Conservation (phyloP, 495 filamentous ascomycete genomes). For the Sabuloglossum arenarium region DNA sequence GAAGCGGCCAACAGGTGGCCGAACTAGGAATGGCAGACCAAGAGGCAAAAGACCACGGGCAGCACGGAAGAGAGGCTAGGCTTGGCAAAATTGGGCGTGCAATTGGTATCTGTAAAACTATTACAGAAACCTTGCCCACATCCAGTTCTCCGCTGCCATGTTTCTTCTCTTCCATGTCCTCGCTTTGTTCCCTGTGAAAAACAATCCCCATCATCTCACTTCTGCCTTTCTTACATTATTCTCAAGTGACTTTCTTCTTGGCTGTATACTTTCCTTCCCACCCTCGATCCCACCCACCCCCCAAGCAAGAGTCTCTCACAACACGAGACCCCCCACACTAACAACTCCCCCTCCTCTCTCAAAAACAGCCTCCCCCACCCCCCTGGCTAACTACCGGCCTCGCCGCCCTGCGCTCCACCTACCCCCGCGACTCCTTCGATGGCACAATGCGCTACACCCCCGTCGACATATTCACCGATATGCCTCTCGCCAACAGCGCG, state of each 20-base stretch:
- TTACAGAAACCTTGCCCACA: background rate
- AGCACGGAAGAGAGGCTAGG: background rate
- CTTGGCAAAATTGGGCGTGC: background rate
- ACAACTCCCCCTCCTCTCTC: no score
- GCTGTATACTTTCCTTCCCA: no score
- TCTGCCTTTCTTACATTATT: background rate
- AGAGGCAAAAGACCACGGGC: no score
- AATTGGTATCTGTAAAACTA: background rate
- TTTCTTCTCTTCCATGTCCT: background rate
- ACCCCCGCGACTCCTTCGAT: constrained; percentile 67
- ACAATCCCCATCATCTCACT: background rate
- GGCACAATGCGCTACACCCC: constrained; percentile 69
- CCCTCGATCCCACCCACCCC: no score
- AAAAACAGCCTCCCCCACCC: constrained; percentile 52
- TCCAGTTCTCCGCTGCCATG: background rate
- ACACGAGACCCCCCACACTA: no score
- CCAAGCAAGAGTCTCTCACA: no score
- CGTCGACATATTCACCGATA: constrained; percentile 43
- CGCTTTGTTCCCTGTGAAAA: background rate
- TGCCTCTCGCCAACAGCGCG: constrained; percentile 24
- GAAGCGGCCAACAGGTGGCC: background rate
- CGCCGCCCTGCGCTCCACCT: constrained; percentile 33
- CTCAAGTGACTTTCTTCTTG: no score
- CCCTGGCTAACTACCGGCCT: constrained; percentile 56
- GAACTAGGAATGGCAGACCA: background rate